Evolutionary conservation across 139 green algal genomes (phyloP).

Genomic region (Chlorella sp.): DNA sequence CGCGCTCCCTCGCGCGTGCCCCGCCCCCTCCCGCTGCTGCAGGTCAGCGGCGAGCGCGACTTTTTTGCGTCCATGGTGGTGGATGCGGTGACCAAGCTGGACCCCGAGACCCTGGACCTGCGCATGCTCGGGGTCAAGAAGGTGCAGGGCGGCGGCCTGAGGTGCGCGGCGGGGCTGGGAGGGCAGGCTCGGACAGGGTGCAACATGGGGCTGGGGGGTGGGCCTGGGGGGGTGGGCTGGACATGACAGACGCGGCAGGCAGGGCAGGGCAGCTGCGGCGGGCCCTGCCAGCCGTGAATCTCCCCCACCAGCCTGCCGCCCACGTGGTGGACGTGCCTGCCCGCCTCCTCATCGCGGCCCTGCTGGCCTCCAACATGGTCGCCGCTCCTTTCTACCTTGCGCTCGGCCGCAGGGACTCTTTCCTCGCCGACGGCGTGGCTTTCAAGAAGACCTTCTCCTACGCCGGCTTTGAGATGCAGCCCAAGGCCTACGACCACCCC

Average conservation of each 20-base stretch:
- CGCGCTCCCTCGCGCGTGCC: too few relatives aligned
- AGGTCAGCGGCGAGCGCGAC: slow-evolving; percentile 93
- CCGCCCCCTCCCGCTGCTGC: neutral
- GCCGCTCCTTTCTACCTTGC: too few relatives aligned
- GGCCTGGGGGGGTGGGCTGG: neutral
- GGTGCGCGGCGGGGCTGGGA: too few relatives aligned
- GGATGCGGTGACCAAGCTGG: slow-evolving; percentile 87
- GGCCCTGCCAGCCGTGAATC: too few relatives aligned
- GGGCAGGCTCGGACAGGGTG: too few relatives aligned
- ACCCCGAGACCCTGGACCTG: slow-evolving; percentile 81
- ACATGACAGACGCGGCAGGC: too few relatives aligned
- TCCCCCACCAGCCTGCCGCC: too few relatives aligned
- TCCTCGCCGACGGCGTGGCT: slow-evolving; percentile 97
- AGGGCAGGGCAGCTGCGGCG: too few relatives aligned
- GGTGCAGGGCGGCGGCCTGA: slow-evolving; percentile 48
- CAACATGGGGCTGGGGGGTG: too few relatives aligned
- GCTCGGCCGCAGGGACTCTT: slow-evolving; percentile 92
- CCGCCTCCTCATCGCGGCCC: too few relatives aligned
- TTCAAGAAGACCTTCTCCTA: slow-evolving; percentile 99
- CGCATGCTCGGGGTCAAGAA: slow-evolving; percentile 97
- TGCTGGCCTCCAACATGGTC: too few relatives aligned
- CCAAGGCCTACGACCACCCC: slow-evolving; percentile 92
- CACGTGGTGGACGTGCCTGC: too few relatives aligned
- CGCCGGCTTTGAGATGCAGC: slow-evolving; percentile 99
- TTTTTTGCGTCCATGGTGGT: slow-evolving; percentile 99